These are phyloP conservation scores for Paraconiothyrium brasiliense DNA, from an alignment of 2,329 filamentous ascomycete species.

Conservation along the genomic window DNA sequence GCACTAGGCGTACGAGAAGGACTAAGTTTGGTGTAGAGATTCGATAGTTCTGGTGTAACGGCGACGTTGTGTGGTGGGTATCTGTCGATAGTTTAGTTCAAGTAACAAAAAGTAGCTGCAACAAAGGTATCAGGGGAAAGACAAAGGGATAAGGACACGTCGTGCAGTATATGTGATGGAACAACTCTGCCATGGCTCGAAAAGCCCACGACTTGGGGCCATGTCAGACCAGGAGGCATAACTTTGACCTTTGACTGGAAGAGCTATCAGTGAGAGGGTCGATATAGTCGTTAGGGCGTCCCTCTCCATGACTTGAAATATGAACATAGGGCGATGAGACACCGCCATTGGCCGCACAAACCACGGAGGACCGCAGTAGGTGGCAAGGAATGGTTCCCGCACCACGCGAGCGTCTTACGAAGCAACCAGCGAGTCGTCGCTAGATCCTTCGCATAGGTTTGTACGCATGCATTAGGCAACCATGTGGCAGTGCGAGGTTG, in stretches of 20 bases:
- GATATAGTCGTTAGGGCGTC: constrained; percentile 9
- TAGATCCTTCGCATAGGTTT: constrained; percentile 6
- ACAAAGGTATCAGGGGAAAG: not conserved
- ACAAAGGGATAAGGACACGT: not conserved
- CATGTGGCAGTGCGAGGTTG: constrained; percentile 14
- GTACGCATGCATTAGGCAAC: constrained; percentile 12
- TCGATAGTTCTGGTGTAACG: not conserved
- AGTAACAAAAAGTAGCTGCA: not conserved
- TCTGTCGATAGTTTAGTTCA: not conserved
- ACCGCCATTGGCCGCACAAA: constrained; percentile 5
- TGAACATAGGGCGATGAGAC: not conserved
- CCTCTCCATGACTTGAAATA: not conserved
- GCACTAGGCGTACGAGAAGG: not conserved
- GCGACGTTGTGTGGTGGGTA: not conserved
- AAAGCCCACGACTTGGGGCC: constrained; percentile 1
- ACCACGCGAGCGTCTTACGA: constrained; percentile 5
- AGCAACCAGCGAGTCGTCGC: not conserved
- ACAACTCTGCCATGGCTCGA: not conserved
- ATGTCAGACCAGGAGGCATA: constrained; percentile 12
- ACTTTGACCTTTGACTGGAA: not conserved
- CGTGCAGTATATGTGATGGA: constrained; percentile 8
- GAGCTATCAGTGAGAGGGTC: not conserved
- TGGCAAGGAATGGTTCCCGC: constrained; percentile 3
- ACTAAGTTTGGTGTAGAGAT: not conserved
- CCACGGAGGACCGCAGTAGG: not conserved